A percentile compares a stretch with the other conserved stretches of the same genome.
phyloP scores from a whole-genome alignment of 2,329 filamentous ascomycete genomes.

The Pseudocercospora cruenta region DNA sequence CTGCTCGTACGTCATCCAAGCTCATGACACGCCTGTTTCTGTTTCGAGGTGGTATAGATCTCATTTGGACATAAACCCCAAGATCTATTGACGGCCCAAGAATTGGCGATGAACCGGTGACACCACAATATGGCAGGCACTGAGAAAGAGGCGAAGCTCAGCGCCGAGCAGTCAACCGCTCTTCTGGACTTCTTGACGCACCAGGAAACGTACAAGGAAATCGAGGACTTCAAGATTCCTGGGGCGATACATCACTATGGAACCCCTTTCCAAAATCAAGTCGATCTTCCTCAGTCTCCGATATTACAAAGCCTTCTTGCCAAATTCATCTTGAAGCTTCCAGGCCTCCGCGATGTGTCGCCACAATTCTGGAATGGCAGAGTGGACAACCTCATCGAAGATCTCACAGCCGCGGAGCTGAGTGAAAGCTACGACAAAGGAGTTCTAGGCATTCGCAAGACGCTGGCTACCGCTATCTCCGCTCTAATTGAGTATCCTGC shows the following conservation, averaged over 20 bases:
- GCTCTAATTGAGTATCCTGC: conserved; percentile 71
- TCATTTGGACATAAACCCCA: neutral
- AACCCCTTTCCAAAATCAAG: conserved; percentile 63
- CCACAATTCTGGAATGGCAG: conserved; percentile 68
- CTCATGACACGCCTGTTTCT: neutral
- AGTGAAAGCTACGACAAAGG: conserved; percentile 85
- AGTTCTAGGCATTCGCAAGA: conserved; percentile 72
- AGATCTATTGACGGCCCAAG: neutral
- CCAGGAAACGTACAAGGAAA: conserved; percentile 64
- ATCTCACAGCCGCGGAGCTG: conserved; percentile 68
- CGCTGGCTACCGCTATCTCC: conserved; percentile 71
- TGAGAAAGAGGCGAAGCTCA: conserved; percentile 36
- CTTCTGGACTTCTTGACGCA: conserved; percentile 60
- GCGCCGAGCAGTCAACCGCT: conserved; percentile 52
- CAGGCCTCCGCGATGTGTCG: conserved; percentile 66
- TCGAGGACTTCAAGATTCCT: conserved; percentile 70
- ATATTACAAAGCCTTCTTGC: conserved; percentile 70
- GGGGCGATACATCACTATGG: conserved; percentile 69
- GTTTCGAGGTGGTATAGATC: neutral
- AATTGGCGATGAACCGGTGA: neutral
- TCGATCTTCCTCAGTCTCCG: conserved; percentile 60
- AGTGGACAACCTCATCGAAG: conserved; percentile 62
- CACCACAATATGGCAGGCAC: conserved; percentile 20
- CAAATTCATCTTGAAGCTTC: conserved; percentile 66
- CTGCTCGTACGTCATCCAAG: neutral